Percentiles rank a stretch among this genome's conserved stretches.
Evolutionary conservation across 2,329 filamentous ascomycete genomes (phyloP).

Genomic region (Cladophialophora exuberans): DNA sequence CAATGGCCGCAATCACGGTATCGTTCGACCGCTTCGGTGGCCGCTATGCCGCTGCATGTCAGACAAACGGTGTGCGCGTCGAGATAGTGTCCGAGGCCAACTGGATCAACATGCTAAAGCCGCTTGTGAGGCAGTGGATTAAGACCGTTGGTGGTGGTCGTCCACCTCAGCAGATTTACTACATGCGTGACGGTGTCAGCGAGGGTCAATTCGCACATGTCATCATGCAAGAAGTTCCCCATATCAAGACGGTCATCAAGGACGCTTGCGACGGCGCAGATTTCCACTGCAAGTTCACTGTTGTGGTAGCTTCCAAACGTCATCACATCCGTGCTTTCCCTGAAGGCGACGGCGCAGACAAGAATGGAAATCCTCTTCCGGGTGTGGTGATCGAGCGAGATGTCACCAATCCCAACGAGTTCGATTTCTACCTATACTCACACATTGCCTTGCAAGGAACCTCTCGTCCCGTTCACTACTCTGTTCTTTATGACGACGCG

Average conservation of each 20-base stretch:
- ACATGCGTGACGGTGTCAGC: constrained; percentile 89
- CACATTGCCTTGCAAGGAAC: constrained; percentile 91
- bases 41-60: constrained; percentile 76
- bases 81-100: constrained; percentile 77
- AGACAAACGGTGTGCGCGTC: constrained; percentile 80
- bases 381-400: constrained; percentile 87
- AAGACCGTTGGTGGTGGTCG: constrained; percentile 55
- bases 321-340: constrained; percentile 96
- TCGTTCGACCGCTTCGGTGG: constrained; percentile 72
- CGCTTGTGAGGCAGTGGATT: constrained; percentile 69
- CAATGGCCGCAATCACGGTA: constrained; percentile 85
- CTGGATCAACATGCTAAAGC: constrained; percentile 66
- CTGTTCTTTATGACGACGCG: constrained; percentile 83
- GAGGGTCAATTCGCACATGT: constrained; percentile 85
- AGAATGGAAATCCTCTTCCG: constrained; percentile 79
- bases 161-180: constrained; percentile 76
- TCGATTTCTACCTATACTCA: constrained; percentile 77
- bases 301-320: constrained; percentile 88
- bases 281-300: constrained; percentile 71
- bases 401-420: constrained; percentile 88
- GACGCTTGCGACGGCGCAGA: constrained; percentile 35
- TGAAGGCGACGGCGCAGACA: constrained; percentile 62
- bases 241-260: constrained; percentile 62
- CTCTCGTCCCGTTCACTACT: constrained; percentile 88
- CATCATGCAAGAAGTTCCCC: constrained; percentile 72